Base-by-base conservation (phyloP, 768 basidiomycete species). In the Boletellus emodensis region DNA sequence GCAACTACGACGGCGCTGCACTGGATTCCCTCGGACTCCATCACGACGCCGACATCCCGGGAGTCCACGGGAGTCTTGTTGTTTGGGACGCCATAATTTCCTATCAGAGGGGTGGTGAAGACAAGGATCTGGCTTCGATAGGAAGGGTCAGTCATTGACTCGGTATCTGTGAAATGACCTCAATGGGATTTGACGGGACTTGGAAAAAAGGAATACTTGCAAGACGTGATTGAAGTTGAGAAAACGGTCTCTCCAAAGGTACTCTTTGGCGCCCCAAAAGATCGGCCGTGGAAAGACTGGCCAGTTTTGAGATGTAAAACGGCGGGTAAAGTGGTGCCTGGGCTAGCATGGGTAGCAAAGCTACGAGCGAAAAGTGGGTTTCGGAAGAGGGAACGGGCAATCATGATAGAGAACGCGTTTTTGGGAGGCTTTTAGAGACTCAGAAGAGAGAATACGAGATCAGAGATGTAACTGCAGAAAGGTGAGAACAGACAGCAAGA, bases 71-170 rank as follows among this genome's bases (percentile, higher is more conserved):
- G 84, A 1, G 87, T 76, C 14, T 73, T 75, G 70, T 99, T 98
- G 32, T 65, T 61, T 6, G 96, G 96, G 9, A 99, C 93, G 47
- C 96, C 96, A 63, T 99, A 99, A 70, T 99, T 99, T 36, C 96
- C 96, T 57, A 99, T 96, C 71, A 99, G 82, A 10, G 96, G 96
- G 0, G 94, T 88, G 39, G 96, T 99, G 75, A 99, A 99, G 50
- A 99, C 96, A 56, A 99, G 82, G 64, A 99, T 95, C 71, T 99
- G 96, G 44, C 92, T 88, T 32, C 92, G 89, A 71, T 99, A 98
- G 8, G 96, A 98, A 7, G 96, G 96, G 68, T 99, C 96, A 34
- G 96, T 99, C 96, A 99, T 97, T 8, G 93, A 96, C 72, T 99
- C 96, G 41, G 95, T 98, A 69, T 99, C 94, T 95, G 64, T n/a